These are phyloP conservation scores for Striga hermonthica DNA, from an alignment of 305 asterid species.

Conservation along the genomic window DNA sequence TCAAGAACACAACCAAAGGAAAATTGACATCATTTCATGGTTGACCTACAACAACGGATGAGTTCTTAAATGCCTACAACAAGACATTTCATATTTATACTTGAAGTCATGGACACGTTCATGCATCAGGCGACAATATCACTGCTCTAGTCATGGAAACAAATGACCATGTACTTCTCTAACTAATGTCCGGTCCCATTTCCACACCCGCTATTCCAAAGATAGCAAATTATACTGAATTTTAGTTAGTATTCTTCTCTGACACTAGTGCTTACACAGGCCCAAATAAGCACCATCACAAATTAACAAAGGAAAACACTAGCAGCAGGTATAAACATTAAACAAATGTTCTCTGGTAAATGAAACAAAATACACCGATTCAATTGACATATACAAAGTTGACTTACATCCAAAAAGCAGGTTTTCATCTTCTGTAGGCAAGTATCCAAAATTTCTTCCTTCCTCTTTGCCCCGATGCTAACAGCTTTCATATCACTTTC, in stretches of 20 bases:
- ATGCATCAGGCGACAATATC: neutral
- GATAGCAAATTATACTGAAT: slow-evolving; percentile 19
- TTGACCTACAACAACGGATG: slow-evolving; percentile 26
- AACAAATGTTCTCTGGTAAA: slow-evolving; percentile 22
- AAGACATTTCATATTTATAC: slow-evolving; percentile 20
- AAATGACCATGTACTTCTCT: slow-evolving; percentile 22
- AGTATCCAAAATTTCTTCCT: slow-evolving; percentile 75
- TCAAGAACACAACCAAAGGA: slow-evolving; percentile 15
- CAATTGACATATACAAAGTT: slow-evolving; percentile 20
- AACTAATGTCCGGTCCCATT: slow-evolving; percentile 26
- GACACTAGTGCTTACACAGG: slow-evolving; percentile 25
- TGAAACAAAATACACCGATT: slow-evolving; percentile 23
- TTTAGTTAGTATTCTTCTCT: neutral
- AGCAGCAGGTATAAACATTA: slow-evolving; percentile 21
- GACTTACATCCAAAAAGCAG: slow-evolving; percentile 86
- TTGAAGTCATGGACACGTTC: slow-evolving; percentile 17
- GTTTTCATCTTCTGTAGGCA: slow-evolving; percentile 90
- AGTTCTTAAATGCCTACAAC: slow-evolving; percentile 17
- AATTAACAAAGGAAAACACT: slow-evolving; percentile 20
- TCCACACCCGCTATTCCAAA: slow-evolving; percentile 21
- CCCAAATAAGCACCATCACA: slow-evolving; percentile 24
- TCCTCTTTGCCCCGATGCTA: slow-evolving; percentile 76
- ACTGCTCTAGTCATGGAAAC: neutral
- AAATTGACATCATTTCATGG: slow-evolving; percentile 14
- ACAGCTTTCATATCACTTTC: slow-evolving; percentile 91